Evolutionary conservation across 352 stramenopile genomes (phyloP), one percentile per base, ranked within the genome.

Genomic region (Globisporangium rhizosaccharum): DNA sequence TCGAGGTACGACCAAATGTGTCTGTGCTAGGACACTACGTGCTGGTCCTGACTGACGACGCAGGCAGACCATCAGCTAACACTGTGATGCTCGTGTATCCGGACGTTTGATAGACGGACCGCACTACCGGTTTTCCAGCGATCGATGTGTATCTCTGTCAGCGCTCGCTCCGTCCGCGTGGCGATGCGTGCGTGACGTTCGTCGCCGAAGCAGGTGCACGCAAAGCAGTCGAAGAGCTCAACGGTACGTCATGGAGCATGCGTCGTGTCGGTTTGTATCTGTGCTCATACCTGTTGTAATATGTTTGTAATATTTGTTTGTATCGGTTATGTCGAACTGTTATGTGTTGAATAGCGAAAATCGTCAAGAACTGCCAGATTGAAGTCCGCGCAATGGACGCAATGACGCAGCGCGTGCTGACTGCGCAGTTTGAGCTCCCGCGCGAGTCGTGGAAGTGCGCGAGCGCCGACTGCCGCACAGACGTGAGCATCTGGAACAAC

Each of bases 401-500:
- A 17, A 60, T 68, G 47, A 84, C 72, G 8, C 74, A 78, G 53
- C 70, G 71, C 15, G 67, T 86, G 53, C 53, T 86, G 20, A 72
- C 59, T 15, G 63, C 68, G 51, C 74, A 84, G 56, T 79, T 84
- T 51, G 53, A 77, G 25, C 42, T 37, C 18, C 56, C 73, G 28
- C 71, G 72, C 18, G 71, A 85, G 58, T 75, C 65, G 41, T 91
- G 81, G 81, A 81, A 66, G 50, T 91, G 81, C 50, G 56, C 65
- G 1, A 65, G 57, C 18, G 44, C 59, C 8, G 51, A 67, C 9
- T 91, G 81, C 46, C 73, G 75, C n/a, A 48, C 65, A 0, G 73
- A 87, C 15, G 70, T 87, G 23, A 91, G 81, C 61, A 68, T 85
- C n/a, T 91, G 81, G 81, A 72, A 73, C 42, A 64, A 60, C 48